Evolutionary conservation across 202 grass and related monocot genomes (phyloP), one percentile per base, ranked within the genome.

Genomic region (Zoysia matrella): DNA sequence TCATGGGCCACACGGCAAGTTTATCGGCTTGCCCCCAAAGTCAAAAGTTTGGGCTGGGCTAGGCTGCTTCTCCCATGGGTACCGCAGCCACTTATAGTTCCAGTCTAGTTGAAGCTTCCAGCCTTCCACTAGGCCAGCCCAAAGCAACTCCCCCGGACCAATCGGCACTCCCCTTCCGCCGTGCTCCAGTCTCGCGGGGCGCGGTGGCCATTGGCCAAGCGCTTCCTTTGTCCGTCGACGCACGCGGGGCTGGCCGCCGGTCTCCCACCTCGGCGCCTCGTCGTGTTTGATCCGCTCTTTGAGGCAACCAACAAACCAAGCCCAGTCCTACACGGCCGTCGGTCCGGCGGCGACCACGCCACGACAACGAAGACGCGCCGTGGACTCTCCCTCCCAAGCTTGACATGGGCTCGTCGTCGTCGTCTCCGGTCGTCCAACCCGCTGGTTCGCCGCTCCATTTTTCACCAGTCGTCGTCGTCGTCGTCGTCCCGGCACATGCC

Each of bases 241-340:
- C 39, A 65, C 22, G 22, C 36, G 30, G 61, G 7, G 57, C 55
- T 16, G 55, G 15, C 45, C 2, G 45, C 45, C 45, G 45, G 45
- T 30, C 51, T 53, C 51, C 51, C 7, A 16, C 30, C 57, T 16
- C 57, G 57, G 5, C 1, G 48, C 16, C 7, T 3, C 52, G 14
- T 73, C 71, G 71, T 73, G 52, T 73, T 60, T 47, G 73, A 47
- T 60, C 73, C 61, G 61, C 3, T 41, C 8, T 41, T 64, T 7
- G 61, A 64, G 30, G 30, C 16, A 60, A 60, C 57, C 16, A 8
- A 18, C 57, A n/a, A 8, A 60, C 2, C 16, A 22, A 16, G 16
- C 22, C 57, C 57, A 30, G 16, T 8, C 7, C 57, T 9, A 16
- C 57, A 30, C 57, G 57, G 57, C 57, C 54, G 45, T 46, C 45